Evolutionary conservation across 192 early-diverging fungal species (phyloP).

Genomic region (Phycomyces nitens): DNA sequence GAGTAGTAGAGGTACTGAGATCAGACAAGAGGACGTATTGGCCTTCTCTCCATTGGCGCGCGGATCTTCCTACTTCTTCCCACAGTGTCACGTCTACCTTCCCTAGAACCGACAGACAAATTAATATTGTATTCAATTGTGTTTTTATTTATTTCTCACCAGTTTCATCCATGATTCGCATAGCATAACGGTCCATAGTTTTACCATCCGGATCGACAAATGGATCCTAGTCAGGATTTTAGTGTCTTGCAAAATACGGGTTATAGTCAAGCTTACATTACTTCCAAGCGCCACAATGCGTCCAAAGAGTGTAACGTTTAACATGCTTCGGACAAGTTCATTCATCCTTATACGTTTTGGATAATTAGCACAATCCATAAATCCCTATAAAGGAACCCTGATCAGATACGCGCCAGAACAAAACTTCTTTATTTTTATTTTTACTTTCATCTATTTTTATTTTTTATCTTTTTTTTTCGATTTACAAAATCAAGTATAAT

Average conservation of each 20-base stretch:
- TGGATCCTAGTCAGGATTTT: conserved; percentile 19
- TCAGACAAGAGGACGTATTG: conserved; percentile 19
- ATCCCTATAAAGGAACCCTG: neutral
- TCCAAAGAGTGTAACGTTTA: conserved; percentile 27
- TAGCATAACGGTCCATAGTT: conserved; percentile 25
- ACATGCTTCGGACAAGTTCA: conserved; percentile 13
- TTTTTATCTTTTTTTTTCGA: neutral
- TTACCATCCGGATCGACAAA: conserved; percentile 1
- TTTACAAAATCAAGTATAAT: too few relatives aligned
- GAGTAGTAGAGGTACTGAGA: conserved; percentile 8
- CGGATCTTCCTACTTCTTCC: conserved; percentile 18
- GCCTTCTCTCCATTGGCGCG: conserved; percentile 11
- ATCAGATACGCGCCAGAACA: neutral
- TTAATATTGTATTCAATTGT: conserved; percentile 8
- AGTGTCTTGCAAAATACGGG: too few relatives aligned
- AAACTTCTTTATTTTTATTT: neutral
- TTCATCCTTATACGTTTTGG: conserved; percentile 7
- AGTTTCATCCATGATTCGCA: conserved; percentile 24
- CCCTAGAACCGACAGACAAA: neutral
- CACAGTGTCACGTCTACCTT: conserved; percentile 27
- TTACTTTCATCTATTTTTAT: neutral
- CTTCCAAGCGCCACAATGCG: conserved; percentile 10
- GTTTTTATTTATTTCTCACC: conserved; percentile 1
- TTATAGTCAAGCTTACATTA: conserved; percentile 20
- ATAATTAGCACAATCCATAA: conserved; percentile 20